phyloP scores from a whole-genome alignment of 176 grass and related monocot species.

The Musa troglodytarum region DNA sequence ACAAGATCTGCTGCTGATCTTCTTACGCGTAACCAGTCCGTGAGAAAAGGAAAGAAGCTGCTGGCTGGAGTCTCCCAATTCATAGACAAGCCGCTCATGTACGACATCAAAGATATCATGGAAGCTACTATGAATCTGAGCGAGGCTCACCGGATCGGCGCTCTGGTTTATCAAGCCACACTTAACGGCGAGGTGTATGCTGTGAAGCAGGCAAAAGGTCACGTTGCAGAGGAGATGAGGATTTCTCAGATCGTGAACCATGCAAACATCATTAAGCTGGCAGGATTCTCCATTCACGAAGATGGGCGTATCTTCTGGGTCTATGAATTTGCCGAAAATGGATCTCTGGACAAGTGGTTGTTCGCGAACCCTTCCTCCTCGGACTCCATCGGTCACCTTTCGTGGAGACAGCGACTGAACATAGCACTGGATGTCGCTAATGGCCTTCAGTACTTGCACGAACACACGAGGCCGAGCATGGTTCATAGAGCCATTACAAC shows the following conservation, averaged over 20 bases:
- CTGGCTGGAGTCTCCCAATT: constrained; percentile 53
- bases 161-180: constrained; percentile 36
- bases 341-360: constrained; percentile 60
- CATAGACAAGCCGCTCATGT: constrained; percentile 42
- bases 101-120: constrained; percentile 33
- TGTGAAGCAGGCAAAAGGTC: constrained; percentile 43
- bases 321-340: constrained; percentile 56
- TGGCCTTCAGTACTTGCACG: constrained; percentile 66
- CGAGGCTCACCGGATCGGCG: constrained; percentile 28
- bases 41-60: constrained; percentile 31
- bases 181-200: constrained; percentile 42
- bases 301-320: constrained; percentile 45
- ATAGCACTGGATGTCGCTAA: constrained; percentile 56
- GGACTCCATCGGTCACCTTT: constrained; percentile 22
- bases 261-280: constrained; percentile 45
- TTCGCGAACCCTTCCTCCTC: constrained; percentile 25
- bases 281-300: constrained; percentile 31
- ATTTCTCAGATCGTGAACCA: constrained; percentile 62
- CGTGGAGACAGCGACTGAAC: constrained; percentile 42
- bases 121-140: constrained; percentile 50
- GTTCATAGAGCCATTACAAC: constrained; percentile 50
- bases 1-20: constrained; percentile 11
- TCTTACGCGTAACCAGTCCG: constrained; percentile 9
- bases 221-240: constrained; percentile 38
- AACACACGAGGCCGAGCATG: constrained; percentile 71